Evolutionary conservation across 2,329 filamentous ascomycete genomes (phyloP).

Genomic region (Trichophyton simii): DNA sequence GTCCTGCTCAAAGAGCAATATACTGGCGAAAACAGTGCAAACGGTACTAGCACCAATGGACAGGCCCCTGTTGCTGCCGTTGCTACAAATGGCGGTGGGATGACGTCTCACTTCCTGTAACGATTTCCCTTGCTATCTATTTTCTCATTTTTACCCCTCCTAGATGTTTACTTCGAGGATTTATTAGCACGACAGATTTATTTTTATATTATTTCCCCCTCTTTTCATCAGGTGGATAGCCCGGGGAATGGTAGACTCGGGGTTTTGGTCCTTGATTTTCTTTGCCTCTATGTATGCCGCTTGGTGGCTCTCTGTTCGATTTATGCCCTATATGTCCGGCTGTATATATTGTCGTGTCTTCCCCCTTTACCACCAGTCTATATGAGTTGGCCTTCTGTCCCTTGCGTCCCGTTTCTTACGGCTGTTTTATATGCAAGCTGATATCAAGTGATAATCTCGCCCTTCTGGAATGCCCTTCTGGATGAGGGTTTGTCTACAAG

Average conservation of each 20-base stretch:
- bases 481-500: background rate
- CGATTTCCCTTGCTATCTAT: background rate
- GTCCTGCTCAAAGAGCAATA: conserved; percentile 34
- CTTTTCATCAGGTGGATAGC: background rate
- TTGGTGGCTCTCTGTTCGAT: background rate
- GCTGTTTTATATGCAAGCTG: background rate
- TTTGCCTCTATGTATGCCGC: background rate
- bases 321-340: background rate
- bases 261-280: background rate
- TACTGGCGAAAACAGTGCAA: conserved; percentile 19
- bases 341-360: background rate
- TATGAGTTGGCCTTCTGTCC: background rate
- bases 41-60: background rate
- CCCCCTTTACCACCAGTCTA: background rate
- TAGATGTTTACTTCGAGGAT: background rate
- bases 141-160: background rate
- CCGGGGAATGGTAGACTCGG: background rate
- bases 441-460: background rate
- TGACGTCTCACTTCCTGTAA: conserved; percentile 12
- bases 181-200: background rate
- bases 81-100: conserved; percentile 7
- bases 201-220: background rate
- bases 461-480: background rate
- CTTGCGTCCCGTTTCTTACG: background rate
- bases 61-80: background rate